Evolutionary conservation across 1,139 yeast species (phyloP).

Genomic region (Suzukiozyma palmioleophila): DNA sequence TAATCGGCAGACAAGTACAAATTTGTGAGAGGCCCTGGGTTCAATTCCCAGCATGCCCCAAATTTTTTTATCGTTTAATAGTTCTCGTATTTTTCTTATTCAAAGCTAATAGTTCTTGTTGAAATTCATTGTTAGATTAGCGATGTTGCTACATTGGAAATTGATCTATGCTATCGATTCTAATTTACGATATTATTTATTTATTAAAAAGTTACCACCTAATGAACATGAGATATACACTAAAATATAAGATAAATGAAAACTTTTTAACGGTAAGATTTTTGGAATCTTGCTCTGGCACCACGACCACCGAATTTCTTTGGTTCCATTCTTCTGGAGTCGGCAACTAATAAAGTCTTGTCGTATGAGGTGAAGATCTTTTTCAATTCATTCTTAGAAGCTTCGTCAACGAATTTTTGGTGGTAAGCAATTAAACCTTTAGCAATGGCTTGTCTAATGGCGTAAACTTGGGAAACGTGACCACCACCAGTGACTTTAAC

Average conservation of each 20-base stretch:
- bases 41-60: constrained; percentile 5
- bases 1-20: constrained; percentile 1
- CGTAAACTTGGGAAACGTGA: constrained; percentile 99
- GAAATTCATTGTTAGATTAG: too few relatives aligned
- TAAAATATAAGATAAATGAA: constrained; percentile 1
- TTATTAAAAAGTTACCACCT: constrained; percentile 2
- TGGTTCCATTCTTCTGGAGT: constrained; percentile 99
- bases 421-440: constrained; percentile 99
- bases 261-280: constrained; percentile 91
- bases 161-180: too few relatives aligned
- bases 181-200: constrained; percentile 2
- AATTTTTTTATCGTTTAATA: neutral
- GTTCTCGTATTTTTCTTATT: neutral
- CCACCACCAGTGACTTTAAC: constrained; percentile 99
- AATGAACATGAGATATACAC: constrained; percentile 2
- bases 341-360: constrained; percentile 99
- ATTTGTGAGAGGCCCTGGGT: constrained; percentile 5
- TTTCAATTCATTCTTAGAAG: constrained; percentile 99
- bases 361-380: constrained; percentile 96
- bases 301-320: constrained; percentile 99
- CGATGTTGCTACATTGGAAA: too few relatives aligned
- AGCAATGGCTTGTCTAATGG: constrained; percentile 99
- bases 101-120: neutral
- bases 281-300: constrained; percentile 99
- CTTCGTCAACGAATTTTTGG: constrained; percentile 99